A percentile compares a stretch with the other conserved stretches of the same genome.
Evolutionary conservation across 345 rosid genomes (phyloP).

Genomic region (Pugionium dolabratum): DNA sequence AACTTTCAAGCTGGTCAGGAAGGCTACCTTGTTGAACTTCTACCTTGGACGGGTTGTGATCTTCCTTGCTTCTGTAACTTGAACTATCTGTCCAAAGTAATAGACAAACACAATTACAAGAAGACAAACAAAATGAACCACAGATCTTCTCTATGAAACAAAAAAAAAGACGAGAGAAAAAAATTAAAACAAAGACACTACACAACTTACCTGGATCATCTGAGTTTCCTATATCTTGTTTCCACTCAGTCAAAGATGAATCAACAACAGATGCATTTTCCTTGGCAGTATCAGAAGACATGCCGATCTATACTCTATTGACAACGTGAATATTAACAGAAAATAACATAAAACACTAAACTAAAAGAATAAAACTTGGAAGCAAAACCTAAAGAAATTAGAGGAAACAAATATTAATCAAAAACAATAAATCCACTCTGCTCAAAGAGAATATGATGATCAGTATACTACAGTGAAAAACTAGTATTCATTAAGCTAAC

Average conservation of each 20-base stretch:
- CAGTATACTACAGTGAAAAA: neutral
- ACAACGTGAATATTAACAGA: neutral
- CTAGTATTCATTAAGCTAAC: neutral
- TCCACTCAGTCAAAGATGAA: slow-evolving; percentile 83
- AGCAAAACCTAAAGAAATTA: too few relatives aligned
- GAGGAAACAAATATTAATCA: too few relatives aligned
- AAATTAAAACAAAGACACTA: neutral
- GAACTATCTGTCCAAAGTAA: slow-evolving; percentile 62
- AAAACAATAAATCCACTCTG: too few relatives aligned
- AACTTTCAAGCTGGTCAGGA: slow-evolving; percentile 46
- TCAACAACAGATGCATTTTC: slow-evolving; percentile 91
- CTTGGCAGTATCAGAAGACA: slow-evolving; percentile 84
- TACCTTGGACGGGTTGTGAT: slow-evolving; percentile 47
- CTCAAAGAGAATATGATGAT: too few relatives aligned
- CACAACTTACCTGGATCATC: slow-evolving; percentile 70
- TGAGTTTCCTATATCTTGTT: slow-evolving; percentile 59
- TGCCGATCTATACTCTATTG: slow-evolving; percentile 35
- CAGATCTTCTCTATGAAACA: neutral
- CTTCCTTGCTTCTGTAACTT: slow-evolving; percentile 57
- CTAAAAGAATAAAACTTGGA: too few relatives aligned
- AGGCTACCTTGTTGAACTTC: slow-evolving; percentile 44
- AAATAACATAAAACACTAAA: neutral
- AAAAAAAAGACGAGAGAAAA: neutral
- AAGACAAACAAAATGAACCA: neutral
- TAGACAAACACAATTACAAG: neutral